Evolutionary conservation across 768 basidiomycete genomes (phyloP), one percentile per base, ranked within the genome.

Genomic region (Suillus paluster): DNA sequence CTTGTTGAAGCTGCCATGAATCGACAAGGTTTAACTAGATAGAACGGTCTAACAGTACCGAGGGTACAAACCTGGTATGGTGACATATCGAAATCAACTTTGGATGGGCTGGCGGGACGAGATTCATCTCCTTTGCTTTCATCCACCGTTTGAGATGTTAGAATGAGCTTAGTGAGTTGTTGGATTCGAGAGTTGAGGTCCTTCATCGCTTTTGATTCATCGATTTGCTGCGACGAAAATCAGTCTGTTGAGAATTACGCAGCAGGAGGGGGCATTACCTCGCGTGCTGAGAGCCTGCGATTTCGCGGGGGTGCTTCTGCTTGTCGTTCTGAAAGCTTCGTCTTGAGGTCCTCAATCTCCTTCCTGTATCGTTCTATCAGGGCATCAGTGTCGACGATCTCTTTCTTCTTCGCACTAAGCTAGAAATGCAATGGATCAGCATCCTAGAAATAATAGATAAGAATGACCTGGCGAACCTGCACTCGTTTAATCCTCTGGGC

Each of bases 301-400:
- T 68, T 71, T 66, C 76, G 74, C 46, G 69, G 72, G 19, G 80
- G 81, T 15, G 85, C 87, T 56, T 89, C 89, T 10, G 85, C 83
- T 71, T 92, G 90, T 42, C 86, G 80, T 64, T 92, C 91, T 15
- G 81, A 77, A 45, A 96, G 80, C 45, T 93, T 84, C 3, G 73
- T 78, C 79, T 89, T 92, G 58, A 99, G 86, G 45, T 92, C 90
- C 54, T 96, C 95, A 59, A 99, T 97, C 77, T 99, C 95, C 68
- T 91, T 92, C 67, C 93, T 86, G 73, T 99, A 98, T 56, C 94
- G 85, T 78, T 97, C 94, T 64, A 99, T 92, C 44, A 97, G 82
- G 0, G 95, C 96, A 63, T 95, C 93, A 0, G 94, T 95, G 67
- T 97, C 94, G 4, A 97, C 87, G 12, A 98, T 81, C 73, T 97